Evolutionary conservation across 1,284 basidiomycete species (phyloP).

Genomic region (Ganoderma leucocontextum): DNA sequence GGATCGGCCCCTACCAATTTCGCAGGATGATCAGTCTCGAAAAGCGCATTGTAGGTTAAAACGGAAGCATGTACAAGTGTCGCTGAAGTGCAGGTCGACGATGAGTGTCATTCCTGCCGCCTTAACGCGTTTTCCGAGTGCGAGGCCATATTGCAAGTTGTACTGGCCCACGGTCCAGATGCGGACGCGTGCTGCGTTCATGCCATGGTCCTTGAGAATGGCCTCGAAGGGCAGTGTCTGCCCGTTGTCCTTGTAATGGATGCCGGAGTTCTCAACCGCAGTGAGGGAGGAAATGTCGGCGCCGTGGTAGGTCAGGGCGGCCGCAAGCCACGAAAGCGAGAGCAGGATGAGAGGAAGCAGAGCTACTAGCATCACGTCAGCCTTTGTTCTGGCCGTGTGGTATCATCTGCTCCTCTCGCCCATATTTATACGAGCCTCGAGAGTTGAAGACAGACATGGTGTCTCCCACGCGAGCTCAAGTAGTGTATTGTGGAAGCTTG

Average conservation of each 20-base stretch:
- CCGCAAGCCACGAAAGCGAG: slow-evolving; percentile 26
- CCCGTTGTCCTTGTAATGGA: slow-evolving; percentile 56
- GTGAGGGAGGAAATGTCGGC: slow-evolving; percentile 69
- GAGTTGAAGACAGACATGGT: neutral
- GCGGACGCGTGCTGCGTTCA: slow-evolving; percentile 65
- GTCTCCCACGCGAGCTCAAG: neutral
- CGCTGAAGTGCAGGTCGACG: slow-evolving; percentile 70
- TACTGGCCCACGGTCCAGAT: slow-evolving; percentile 70
- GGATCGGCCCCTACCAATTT: slow-evolving; percentile 64
- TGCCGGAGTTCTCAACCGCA: slow-evolving; percentile 60
- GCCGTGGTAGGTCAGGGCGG: slow-evolving; percentile 55
- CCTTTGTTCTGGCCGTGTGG: neutral
- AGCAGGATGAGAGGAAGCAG: slow-evolving; percentile 28
- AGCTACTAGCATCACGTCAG: slow-evolving; percentile 17
- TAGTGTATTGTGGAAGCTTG: slow-evolving; percentile 1
- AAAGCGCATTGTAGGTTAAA: neutral
- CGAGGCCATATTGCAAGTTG: slow-evolving; percentile 61
- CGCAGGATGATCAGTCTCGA: slow-evolving; percentile 43
- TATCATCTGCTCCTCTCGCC: neutral
- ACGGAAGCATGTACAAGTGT: slow-evolving; percentile 55
- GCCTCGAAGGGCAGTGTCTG: slow-evolving; percentile 55
- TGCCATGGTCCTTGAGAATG: slow-evolving; percentile 61
- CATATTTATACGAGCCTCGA: neutral
- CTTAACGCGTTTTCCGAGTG: slow-evolving; percentile 61
- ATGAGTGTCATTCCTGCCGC: slow-evolving; percentile 65